phyloP scores from a whole-genome alignment of 1,139 yeast genomes.

The Suhomyces choctaworum region DNA sequence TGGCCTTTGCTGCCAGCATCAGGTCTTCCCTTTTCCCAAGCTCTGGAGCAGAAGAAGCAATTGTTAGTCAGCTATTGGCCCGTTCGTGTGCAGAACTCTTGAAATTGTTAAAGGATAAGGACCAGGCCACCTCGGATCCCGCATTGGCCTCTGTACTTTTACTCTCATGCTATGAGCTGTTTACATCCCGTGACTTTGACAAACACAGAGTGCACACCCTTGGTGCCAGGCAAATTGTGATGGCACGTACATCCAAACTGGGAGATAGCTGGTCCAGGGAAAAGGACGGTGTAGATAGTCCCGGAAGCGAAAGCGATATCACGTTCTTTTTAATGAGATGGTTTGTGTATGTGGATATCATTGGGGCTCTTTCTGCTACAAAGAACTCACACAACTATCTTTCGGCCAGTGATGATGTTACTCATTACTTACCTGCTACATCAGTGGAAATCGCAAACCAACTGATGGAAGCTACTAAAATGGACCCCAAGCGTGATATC shows the following conservation, averaged over 20 bases:
- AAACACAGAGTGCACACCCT: constrained; percentile 65
- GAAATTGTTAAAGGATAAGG: constrained; percentile 49
- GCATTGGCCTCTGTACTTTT: constrained; percentile 65
- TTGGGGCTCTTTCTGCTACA: constrained; percentile 57
- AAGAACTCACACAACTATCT: constrained; percentile 31
- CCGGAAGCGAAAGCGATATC: constrained; percentile 38
- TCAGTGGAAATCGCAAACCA: constrained; percentile 17
- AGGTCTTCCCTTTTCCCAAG: constrained; percentile 27
- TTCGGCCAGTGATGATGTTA: constrained; percentile 12
- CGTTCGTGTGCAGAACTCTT: constrained; percentile 61
- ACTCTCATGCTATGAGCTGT: constrained; percentile 64
- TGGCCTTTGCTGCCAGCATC: constrained; percentile 69
- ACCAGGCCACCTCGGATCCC: constrained; percentile 61
- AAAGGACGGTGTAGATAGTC: constrained; percentile 1
- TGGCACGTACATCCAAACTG: constrained; percentile 41
- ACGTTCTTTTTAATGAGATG: constrained; percentile 65
- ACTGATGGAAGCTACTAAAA: constrained; percentile 2
- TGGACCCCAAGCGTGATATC: constrained; percentile 43
- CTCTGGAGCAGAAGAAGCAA: constrained; percentile 32
- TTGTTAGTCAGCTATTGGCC: constrained; percentile 53
- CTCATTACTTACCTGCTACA: constrained; percentile 21
- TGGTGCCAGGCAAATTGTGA: constrained; percentile 69
- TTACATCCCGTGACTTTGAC: constrained; percentile 46
- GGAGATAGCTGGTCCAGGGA: constrained; percentile 1
- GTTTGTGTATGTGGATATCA: constrained; percentile 70